A percentile compares a stretch with the other conserved stretches of the same genome.
Conservation (phyloP, 495 filamentous ascomycete genomes). For the Eremomyces bilateralis region DNA sequence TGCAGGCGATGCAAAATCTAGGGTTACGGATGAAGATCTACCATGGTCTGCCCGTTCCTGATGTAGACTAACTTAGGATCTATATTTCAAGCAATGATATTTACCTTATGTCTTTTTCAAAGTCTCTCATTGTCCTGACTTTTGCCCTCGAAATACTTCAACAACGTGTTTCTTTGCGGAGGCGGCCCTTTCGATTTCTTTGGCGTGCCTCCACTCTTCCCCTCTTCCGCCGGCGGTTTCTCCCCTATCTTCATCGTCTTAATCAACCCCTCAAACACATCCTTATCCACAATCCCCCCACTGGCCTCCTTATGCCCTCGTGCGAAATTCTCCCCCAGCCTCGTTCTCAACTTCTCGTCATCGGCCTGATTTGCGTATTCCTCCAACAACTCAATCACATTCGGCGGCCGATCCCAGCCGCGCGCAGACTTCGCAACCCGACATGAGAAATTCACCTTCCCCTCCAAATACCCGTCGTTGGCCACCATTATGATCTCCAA, state of each 20-base stretch:
- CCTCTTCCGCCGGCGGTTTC: constrained; percentile 16
- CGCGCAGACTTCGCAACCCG: constrained; percentile 27
- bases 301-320: constrained; percentile 36
- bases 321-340: constrained; percentile 33
- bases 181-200: constrained; percentile 15
- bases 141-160: constrained; percentile 23
- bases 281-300: constrained; percentile 29
- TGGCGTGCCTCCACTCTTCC: constrained; percentile 12
- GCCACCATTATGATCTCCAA: constrained; percentile 35
- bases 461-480: constrained; percentile 34
- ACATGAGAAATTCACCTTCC: constrained; percentile 36
- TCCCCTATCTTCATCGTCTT: constrained; percentile 28
- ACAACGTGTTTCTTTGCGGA: constrained; percentile 26
- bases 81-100: too few relatives aligned
- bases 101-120: too few relatives aligned
- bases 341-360: constrained; percentile 19
- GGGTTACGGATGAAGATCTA: constrained; percentile 59
- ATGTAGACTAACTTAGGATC: constrained; percentile 48
- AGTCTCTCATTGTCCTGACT: too few relatives aligned
- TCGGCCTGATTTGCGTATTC: constrained; percentile 22
- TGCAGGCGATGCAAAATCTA: constrained; percentile 44
- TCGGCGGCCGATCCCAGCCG: constrained; percentile 6
- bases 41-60: constrained; percentile 64
- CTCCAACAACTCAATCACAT: constrained; percentile 31
- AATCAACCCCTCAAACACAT: constrained; percentile 36